phyloP scores from a whole-genome alignment of 805 yeast species.

The Maudiozyma saulgeensis region DNA sequence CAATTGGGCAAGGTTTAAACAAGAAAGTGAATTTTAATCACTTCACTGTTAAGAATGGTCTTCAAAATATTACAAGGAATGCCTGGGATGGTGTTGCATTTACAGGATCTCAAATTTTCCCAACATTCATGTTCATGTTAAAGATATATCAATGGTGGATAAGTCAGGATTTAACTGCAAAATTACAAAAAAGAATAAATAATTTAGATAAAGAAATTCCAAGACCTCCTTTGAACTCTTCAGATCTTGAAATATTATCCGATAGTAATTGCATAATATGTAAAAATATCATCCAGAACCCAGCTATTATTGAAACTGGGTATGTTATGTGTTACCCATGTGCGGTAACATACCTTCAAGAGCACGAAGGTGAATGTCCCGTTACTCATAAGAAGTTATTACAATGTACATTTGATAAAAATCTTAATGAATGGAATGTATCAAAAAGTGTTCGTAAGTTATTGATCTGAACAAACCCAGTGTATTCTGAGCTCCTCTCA shows the following conservation, averaged over 20 bases:
- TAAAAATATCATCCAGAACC: constrained; percentile 52
- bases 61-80: constrained; percentile 9
- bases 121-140: constrained; percentile 68
- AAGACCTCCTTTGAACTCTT: constrained; percentile 7
- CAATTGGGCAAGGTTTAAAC: not conserved
- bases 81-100: constrained; percentile 5
- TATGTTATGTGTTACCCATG: constrained; percentile 84
- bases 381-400: constrained; percentile 62
- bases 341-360: constrained; percentile 53
- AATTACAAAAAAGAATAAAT: constrained; percentile 41
- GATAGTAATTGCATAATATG: constrained; percentile 58
- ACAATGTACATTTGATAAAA: constrained; percentile 59
- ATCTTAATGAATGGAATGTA: constrained; percentile 57
- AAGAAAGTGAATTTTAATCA: constrained; percentile 28
- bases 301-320: constrained; percentile 87
- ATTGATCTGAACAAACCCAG: constrained; percentile 38
- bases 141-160: constrained; percentile 94
- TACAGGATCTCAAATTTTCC: constrained; percentile 46
- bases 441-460: constrained; percentile 67
- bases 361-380: constrained; percentile 58
- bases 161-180: constrained; percentile 58
- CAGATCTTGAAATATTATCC: constrained; percentile 1
- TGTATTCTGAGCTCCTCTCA: not conserved
- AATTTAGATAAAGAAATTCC: constrained; percentile 37
- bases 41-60: constrained; percentile 18